Base-by-base conservation (phyloP, 495 filamentous ascomycete genomes). In the Podospora bellae-mahoneyi region DNA sequence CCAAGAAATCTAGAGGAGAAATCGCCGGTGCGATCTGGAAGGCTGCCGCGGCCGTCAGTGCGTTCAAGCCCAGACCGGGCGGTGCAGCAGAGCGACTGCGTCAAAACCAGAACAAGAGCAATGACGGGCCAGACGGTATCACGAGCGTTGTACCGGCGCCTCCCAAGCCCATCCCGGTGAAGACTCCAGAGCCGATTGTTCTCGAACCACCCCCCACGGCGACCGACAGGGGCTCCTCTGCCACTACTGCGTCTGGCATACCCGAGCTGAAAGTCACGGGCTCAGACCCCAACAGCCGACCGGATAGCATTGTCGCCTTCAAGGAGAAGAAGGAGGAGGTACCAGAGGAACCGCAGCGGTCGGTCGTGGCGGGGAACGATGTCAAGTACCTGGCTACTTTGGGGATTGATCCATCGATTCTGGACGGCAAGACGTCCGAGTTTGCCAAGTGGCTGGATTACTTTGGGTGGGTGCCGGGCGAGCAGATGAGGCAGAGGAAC, bases 81-180 rank as follows among this genome's bases (percentile, higher is more conserved):
- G 93, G 92, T 64, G 92, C 91, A 44, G 91, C 86, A 44, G 92
- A 94, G 65, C 88, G 89, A 64, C 77, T 93, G 30, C 78, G 88
- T 39, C 84, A 85, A 62, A 73, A 72, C 26, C 69, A 86, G 64
- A 84, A 82, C 68, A 86, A 91, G 70, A 80, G 73, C 18, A 77
- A 73, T 20, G 84, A 86, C 26, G 92, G 89, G 34, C 89, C 91
- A 6, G 93, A 97, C 82, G 93, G 93, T 5, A 94, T 97, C 66
- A 95, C 89, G 2, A 86, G 88, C 48, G 93, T 97, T 61, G 88
- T 97, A 15, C 92, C 92, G 5, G 91, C 92, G 1, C 92, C 92
- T 4, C 88, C 76, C 3, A 78, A 78, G 48, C 79, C 79, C n/a
- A 68, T 68, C 55, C 77, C 76, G 0, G 72, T 68, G 13, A 77